Conservation (phyloP, 495 filamentous ascomycete genomes). For the Cairneyella variabilis region DNA sequence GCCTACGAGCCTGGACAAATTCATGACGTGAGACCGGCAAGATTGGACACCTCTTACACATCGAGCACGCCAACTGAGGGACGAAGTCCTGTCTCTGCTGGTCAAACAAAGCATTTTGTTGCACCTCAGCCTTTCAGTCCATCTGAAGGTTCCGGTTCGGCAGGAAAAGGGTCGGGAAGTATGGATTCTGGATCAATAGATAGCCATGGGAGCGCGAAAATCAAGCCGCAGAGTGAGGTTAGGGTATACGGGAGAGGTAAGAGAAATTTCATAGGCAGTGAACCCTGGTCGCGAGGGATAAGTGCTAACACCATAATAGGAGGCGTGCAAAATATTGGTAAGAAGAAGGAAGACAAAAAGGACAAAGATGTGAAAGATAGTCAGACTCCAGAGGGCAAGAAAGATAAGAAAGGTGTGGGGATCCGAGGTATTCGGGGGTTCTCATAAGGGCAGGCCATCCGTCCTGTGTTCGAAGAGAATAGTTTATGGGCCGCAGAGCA, state of each 20-base stretch:
- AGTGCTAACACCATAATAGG: slow-evolving; percentile 38
- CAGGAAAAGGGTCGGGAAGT: slow-evolving; percentile 36
- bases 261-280: slow-evolving; percentile 13
- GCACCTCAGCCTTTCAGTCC: slow-evolving; percentile 10
- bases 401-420: slow-evolving; percentile 48
- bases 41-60: neutral
- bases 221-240: slow-evolving; percentile 33
- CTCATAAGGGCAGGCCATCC: no score
- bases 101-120: slow-evolving; percentile 1
- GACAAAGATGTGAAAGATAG: slow-evolving; percentile 43
- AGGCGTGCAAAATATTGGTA: slow-evolving; percentile 51
- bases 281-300: neutral
- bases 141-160: slow-evolving; percentile 5
- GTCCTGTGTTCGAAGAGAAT: no score
- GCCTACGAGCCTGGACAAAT: slow-evolving; percentile 5
- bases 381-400: slow-evolving; percentile 47
- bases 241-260: slow-evolving; percentile 41
- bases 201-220: slow-evolving; percentile 35
- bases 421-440: slow-evolving; percentile 50
- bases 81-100: slow-evolving; percentile 8
- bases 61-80: neutral
- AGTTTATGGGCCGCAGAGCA: no score
- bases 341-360: slow-evolving; percentile 26
- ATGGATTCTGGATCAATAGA: slow-evolving; percentile 42
- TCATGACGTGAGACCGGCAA: neutral